Conservation (phyloP, 2,329 filamentous ascomycete species). For the Pseudogymnoascus sp. region DNA sequence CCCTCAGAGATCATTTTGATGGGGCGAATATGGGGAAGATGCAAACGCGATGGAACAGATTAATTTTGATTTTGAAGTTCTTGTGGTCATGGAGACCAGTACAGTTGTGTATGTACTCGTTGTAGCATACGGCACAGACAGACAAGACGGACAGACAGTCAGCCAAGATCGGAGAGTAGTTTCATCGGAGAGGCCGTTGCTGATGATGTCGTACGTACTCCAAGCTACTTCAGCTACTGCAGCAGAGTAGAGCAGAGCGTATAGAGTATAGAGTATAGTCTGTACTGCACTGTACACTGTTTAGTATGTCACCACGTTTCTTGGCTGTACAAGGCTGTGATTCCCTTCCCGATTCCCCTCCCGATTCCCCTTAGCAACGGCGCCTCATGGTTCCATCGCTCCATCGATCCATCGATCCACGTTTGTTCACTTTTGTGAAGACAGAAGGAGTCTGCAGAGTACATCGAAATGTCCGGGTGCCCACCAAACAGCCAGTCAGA, state of each 20-base stretch:
- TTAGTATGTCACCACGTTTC: neutral
- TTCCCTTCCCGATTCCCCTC: neutral
- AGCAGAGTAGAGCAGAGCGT: neutral
- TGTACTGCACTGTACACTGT: neutral
- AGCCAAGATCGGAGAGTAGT: neutral
- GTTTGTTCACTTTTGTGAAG: neutral
- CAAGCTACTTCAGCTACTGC: neutral
- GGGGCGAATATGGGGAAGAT: neutral
- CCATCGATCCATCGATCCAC: neutral
- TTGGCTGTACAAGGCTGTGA: constrained; percentile 9
- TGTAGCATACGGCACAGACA: neutral
- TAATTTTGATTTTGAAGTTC: neutral
- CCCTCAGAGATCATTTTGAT: neutral
- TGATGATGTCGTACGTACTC: neutral
- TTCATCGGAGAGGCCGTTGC: neutral
- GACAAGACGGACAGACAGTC: neutral
- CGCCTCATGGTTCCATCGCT: neutral
- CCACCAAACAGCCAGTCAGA: neutral
- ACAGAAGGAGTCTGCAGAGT: neutral
- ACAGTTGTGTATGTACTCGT: neutral
- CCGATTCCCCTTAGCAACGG: constrained; percentile 9
- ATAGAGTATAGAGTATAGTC: neutral
- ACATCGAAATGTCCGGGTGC: constrained; percentile 2
- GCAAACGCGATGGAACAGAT: constrained; percentile 3
- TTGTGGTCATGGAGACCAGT: neutral